These are phyloP conservation scores for Fusarium tricinctum DNA, from an alignment of 2,329 filamentous ascomycete genomes.

Conservation along the genomic window DNA sequence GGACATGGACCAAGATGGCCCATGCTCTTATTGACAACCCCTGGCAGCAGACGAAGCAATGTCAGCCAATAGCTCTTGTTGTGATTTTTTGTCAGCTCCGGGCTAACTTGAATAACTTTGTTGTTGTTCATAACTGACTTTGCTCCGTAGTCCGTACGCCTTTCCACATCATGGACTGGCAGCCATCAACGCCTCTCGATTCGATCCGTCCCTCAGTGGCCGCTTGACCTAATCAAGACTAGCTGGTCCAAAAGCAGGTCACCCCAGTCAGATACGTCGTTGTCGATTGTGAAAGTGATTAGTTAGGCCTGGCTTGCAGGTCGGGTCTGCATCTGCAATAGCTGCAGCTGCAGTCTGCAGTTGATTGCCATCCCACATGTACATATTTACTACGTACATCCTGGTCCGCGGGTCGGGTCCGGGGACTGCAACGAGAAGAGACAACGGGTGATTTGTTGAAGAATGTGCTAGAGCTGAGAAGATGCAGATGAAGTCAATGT, in stretches of 20 bases:
- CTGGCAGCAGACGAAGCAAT: slow-evolving; percentile 1
- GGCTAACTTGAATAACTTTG: slow-evolving; percentile 20
- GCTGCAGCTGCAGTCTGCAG: slow-evolving; percentile 6
- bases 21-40: slow-evolving; percentile 1
- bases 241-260: slow-evolving; percentile 18
- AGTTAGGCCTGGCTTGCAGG: slow-evolving; percentile 15
- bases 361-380: slow-evolving; percentile 27
- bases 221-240: slow-evolving; percentile 35
- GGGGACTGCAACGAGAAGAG: slow-evolving; percentile 25
- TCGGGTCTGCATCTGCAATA: slow-evolving; percentile 5
- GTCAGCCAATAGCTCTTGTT: slow-evolving; percentile 19
- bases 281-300: slow-evolving; percentile 38
- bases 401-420: slow-evolving; percentile 24
- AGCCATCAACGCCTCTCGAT: slow-evolving; percentile 39
- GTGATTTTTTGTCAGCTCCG: slow-evolving; percentile 17
- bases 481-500: slow-evolving; percentile 30
- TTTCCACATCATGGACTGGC: slow-evolving; percentile 19
- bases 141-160: slow-evolving; percentile 3
- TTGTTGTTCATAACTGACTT: slow-evolving; percentile 25
- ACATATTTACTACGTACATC: slow-evolving; percentile 9
- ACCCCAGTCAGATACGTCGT: slow-evolving; percentile 16
- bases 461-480: slow-evolving; percentile 33
- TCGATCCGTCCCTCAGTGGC: slow-evolving; percentile 36
- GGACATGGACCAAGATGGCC: slow-evolving; percentile 7
- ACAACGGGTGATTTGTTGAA: slow-evolving; percentile 38